Percentiles rank a stretch among this genome's conserved stretches.
These are phyloP conservation scores for Hortiboletus flavorubellus DNA, from an alignment of 768 basidiomycete genomes.

Conservation along the genomic window DNA sequence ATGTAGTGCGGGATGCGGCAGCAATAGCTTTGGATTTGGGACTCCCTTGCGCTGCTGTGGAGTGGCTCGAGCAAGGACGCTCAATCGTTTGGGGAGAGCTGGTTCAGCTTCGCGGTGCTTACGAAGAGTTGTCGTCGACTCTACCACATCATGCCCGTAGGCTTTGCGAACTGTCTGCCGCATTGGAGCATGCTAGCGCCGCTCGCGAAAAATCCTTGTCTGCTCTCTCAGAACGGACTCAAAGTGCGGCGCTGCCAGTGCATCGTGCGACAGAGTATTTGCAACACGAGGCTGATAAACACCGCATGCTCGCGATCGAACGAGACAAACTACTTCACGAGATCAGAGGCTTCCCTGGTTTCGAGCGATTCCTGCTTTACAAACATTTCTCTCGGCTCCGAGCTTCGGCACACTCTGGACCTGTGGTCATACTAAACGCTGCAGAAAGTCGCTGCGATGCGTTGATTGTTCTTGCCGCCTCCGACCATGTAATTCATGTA, in stretches of 20 bases:
- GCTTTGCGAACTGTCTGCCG: background rate
- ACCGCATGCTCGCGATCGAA: too few species aligned
- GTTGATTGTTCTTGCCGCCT: too few species aligned
- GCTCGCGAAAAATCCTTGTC: background rate
- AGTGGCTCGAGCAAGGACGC: slow-evolving; percentile 19
- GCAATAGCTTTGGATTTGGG: slow-evolving; percentile 18
- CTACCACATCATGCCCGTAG: slow-evolving; percentile 6
- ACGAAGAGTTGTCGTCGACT: background rate
- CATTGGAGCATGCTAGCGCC: background rate
- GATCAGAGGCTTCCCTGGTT: too few species aligned
- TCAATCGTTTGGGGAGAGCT: slow-evolving; percentile 16
- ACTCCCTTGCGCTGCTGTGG: background rate
- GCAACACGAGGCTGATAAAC: too few species aligned
- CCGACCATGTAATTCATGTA: too few species aligned
- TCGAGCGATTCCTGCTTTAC: too few species aligned
- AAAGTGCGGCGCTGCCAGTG: too few species aligned
- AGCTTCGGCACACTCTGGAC: too few species aligned
- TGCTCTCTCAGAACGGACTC: background rate
- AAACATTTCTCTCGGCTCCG: too few species aligned
- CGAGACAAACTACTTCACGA: too few species aligned
- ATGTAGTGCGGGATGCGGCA: slow-evolving; percentile 21
- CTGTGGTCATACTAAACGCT: too few species aligned
- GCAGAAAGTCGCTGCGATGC: too few species aligned
- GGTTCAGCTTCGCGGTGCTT: slow-evolving; percentile 11
- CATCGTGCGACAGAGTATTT: background rate